A percentile compares a stretch with the other conserved stretches of the same genome.
Evolutionary conservation across 371 early-diverging fungal species (phyloP).

Genomic region (Lichtheimia corymbifera): DNA sequence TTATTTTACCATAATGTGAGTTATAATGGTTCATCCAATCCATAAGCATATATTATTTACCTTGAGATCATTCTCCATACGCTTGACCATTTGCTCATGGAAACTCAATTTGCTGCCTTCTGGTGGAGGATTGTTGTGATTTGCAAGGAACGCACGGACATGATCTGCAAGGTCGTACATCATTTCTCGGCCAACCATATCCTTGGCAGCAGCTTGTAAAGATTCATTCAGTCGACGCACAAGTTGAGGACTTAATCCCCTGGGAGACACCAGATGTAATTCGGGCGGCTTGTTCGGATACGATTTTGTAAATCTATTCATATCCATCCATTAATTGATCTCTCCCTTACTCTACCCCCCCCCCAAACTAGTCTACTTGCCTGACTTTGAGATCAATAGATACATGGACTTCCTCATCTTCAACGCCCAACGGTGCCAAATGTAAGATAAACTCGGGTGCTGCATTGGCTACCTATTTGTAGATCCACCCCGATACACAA

Average conservation of each 20-base stretch:
- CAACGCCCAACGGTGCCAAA: constrained; percentile 55
- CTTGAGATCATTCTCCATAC: constrained; percentile 57
- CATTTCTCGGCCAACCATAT: constrained; percentile 72
- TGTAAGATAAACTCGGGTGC: constrained; percentile 73
- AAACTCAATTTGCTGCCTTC: constrained; percentile 57
- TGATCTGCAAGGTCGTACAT: constrained; percentile 70
- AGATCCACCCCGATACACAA: neutral
- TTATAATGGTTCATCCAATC: neutral
- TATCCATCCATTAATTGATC: neutral
- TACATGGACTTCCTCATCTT: constrained; percentile 52
- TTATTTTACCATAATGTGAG: neutral
- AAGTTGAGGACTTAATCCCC: constrained; percentile 57
- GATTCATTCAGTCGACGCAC: constrained; percentile 45
- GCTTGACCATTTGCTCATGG: constrained; percentile 63
- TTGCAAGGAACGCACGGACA: constrained; percentile 65
- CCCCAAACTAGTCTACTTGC: constrained; percentile 26
- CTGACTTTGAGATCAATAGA: constrained; percentile 61
- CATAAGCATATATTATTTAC: constrained; percentile 18
- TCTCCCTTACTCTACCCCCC: neutral
- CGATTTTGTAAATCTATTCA: constrained; percentile 58
- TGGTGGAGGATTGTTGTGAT: constrained; percentile 58
- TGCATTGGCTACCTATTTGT: constrained; percentile 49
- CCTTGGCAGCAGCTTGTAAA: constrained; percentile 45
- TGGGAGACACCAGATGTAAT: constrained; percentile 53
- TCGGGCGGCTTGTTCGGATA: constrained; percentile 75